phyloP scores from a whole-genome alignment of 2,329 filamentous ascomycete genomes.

The Stachybotrys chartarum region DNA sequence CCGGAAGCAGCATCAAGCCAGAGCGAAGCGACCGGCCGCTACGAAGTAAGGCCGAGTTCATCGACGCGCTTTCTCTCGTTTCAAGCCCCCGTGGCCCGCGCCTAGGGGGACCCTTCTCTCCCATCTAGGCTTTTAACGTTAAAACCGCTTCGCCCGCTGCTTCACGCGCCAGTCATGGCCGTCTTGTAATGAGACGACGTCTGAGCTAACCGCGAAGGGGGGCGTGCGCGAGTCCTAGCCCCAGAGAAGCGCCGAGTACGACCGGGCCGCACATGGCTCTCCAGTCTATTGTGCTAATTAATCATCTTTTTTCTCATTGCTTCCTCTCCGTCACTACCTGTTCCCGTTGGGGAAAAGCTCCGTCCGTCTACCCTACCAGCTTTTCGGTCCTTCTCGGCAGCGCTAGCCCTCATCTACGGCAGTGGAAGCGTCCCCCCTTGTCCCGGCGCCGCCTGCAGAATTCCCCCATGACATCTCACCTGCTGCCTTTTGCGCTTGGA shows the following conservation, averaged over 20 bases:
- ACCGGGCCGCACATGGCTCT: not conserved
- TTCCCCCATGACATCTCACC: no score
- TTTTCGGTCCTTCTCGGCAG: not conserved
- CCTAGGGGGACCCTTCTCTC: not conserved
- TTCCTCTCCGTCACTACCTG: not conserved
- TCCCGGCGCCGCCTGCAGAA: not conserved
- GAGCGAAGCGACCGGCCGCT: not conserved
- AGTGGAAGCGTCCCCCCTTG: not conserved
- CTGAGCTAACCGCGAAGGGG: no score
- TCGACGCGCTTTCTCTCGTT: not conserved
- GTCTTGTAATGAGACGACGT: no score
- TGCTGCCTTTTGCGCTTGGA: not conserved
- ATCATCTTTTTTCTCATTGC: no score
- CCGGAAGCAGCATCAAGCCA: no score
- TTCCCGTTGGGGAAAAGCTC: not conserved
- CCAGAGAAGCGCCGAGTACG: not conserved
- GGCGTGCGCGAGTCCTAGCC: no score
- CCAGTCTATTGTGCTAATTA: not conserved
- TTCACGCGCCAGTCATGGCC: no score
- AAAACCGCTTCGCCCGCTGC: not conserved
- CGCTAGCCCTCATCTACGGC: not conserved
- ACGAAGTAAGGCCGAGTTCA: conserved; percentile 1
- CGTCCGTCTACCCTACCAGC: not conserved
- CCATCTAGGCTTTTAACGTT: not conserved
- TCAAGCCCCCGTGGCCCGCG: no score